Conservation (phyloP, 2,329 filamentous ascomycete species). For the Colletotrichum euphorbiae region DNA sequence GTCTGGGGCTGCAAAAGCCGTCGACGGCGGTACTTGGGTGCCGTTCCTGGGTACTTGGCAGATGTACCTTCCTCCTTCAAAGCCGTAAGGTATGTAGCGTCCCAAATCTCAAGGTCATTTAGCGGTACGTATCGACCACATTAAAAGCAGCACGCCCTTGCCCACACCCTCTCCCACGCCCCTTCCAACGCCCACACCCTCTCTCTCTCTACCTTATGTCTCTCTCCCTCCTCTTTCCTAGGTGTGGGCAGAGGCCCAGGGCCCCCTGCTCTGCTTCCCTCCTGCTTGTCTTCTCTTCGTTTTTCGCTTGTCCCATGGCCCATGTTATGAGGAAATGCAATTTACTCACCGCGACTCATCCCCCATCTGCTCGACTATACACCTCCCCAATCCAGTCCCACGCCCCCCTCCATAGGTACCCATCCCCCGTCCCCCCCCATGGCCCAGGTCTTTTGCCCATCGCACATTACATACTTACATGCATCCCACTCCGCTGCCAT, state of each 20-base stretch:
- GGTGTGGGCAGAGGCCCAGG: neutral
- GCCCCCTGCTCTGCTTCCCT: conserved; percentile 36
- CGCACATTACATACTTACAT: conserved; percentile 35
- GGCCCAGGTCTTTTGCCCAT: conserved; percentile 25
- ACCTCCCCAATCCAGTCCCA: conserved; percentile 7
- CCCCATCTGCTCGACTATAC: conserved; percentile 13
- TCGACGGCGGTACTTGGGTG: conserved; percentile 24
- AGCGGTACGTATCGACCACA: neutral
- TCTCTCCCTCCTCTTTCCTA: neutral
- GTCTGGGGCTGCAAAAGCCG: conserved; percentile 20
- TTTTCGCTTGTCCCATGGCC: conserved; percentile 18
- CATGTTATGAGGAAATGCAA: conserved; percentile 35
- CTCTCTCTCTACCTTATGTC: too few species aligned
- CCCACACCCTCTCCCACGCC: neutral
- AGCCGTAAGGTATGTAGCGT: neutral
- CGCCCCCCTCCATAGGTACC: conserved; percentile 21
- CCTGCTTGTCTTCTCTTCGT: conserved; percentile 24
- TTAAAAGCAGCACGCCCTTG: neutral
- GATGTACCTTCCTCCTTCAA: too few species aligned
- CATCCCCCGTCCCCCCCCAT: conserved; percentile 17
- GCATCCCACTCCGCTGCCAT: conserved; percentile 37
- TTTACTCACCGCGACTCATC: conserved; percentile 40
- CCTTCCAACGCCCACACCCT: too few species aligned
- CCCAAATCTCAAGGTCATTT: conserved; percentile 9
- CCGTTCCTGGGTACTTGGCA: conserved; percentile 23